A percentile compares a stretch with the other conserved stretches of the same genome.
Conservation (phyloP, 2,329 filamentous ascomycete genomes). For the Exophiala lecanii-corni region DNA sequence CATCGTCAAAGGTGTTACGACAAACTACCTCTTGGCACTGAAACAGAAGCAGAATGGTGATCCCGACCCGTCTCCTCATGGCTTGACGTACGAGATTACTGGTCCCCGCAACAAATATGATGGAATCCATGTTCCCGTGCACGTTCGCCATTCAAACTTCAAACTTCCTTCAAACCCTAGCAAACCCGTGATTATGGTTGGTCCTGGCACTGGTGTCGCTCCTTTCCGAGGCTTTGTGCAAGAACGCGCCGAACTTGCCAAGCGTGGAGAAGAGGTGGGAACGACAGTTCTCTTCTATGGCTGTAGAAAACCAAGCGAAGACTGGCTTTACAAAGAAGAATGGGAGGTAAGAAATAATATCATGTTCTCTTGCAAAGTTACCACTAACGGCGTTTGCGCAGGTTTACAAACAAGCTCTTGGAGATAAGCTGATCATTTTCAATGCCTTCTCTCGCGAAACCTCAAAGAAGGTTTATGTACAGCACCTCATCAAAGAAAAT, state of each 20-base stretch:
- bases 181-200: constrained; percentile 93
- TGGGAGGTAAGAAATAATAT: constrained; percentile 71
- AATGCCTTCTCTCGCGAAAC: constrained; percentile 93
- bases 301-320: constrained; percentile 80
- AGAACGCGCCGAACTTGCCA: constrained; percentile 79
- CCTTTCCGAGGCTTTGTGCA: constrained; percentile 95
- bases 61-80: constrained; percentile 72
- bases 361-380: constrained; percentile 3
- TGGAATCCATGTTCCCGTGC: constrained; percentile 88
- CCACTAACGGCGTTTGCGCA: constrained; percentile 40
- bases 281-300: constrained; percentile 91
- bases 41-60: constrained; percentile 97
- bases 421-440: constrained; percentile 83
- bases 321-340: constrained; percentile 87
- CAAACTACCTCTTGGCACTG: constrained; percentile 90
- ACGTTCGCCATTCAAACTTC: constrained; percentile 98
- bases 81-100: constrained; percentile 76
- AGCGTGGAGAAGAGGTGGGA: constrained; percentile 75
- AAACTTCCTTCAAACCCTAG: constrained; percentile 93
- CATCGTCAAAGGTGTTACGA: constrained; percentile 88
- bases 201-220: constrained; percentile 92
- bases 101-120: constrained; percentile 97
- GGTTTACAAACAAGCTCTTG: constrained; percentile 77
- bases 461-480: constrained; percentile 89
- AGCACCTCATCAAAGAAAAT: constrained; percentile 82